phyloP scores from a whole-genome alignment of 139 green algal species.

The Chlamydomonas sp. region DNA sequence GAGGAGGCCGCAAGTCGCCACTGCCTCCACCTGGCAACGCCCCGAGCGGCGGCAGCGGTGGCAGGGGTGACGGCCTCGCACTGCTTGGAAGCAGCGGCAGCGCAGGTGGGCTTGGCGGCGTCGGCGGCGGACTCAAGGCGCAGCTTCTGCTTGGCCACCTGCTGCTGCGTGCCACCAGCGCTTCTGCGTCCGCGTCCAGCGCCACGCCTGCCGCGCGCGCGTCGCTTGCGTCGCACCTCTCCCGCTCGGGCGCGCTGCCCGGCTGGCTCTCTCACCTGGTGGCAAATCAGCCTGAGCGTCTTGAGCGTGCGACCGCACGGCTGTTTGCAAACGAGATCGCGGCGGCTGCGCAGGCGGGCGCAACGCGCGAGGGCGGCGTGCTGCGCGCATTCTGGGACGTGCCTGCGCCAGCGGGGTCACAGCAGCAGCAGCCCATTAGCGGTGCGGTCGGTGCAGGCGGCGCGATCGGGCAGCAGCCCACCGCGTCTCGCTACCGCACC shows the following conservation, averaged over 20 bases:
- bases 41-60: too few species aligned
- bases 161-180: slow-evolving; percentile 33
- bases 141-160: slow-evolving; percentile 65
- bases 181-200: neutral
- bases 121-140: slow-evolving; percentile 16
- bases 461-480: neutral
- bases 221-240: slow-evolving; percentile 45
- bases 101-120: too few species aligned
- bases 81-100: too few species aligned
- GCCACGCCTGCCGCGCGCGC: slow-evolving; percentile 44
- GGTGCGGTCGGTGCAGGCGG: neutral
- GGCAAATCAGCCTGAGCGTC: slow-evolving; percentile 48
- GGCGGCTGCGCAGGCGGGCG: neutral
- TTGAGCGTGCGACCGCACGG: slow-evolving; percentile 56
- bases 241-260: slow-evolving; percentile 52
- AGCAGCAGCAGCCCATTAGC: neutral
- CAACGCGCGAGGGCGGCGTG: neutral
- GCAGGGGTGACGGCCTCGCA: slow-evolving; percentile 9
- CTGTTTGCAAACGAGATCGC: slow-evolving; percentile 46
- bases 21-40: too few species aligned
- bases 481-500: slow-evolving; percentile 39
- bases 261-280: slow-evolving; percentile 68
- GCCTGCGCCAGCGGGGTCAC: neutral
- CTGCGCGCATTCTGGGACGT: neutral
- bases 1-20: too few species aligned